These are phyloP conservation scores for Cubamyces sp. DNA, from an alignment of 768 basidiomycete genomes.

Conservation along the genomic window DNA sequence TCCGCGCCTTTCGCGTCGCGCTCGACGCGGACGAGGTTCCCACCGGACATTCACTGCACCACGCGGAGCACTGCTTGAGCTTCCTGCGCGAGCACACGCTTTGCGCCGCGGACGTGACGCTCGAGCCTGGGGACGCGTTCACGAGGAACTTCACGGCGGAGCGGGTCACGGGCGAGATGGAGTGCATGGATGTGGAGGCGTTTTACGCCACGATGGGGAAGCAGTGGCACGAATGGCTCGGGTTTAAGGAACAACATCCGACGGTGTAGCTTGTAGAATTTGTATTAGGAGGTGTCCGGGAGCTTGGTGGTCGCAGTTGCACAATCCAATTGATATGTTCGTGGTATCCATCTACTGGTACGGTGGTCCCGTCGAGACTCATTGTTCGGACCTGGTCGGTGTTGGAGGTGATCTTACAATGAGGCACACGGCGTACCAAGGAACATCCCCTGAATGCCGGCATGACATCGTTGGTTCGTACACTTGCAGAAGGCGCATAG, in stretches of 20 bases:
- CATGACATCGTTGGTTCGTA: too few species aligned
- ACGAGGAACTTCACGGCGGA: constrained; percentile 9
- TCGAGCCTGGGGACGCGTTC: constrained; percentile 8
- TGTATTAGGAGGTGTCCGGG: neutral
- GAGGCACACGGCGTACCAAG: too few species aligned
- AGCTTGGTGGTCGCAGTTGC: too few species aligned
- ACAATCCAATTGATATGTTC: too few species aligned
- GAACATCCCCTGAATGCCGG: too few species aligned
- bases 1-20: constrained; percentile 32
- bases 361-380: too few species aligned
- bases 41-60: neutral
- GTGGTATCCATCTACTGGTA: too few species aligned
- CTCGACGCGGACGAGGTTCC: constrained; percentile 20
- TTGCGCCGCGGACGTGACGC: constrained; percentile 14
- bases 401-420: too few species aligned
- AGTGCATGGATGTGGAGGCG: constrained; percentile 16
- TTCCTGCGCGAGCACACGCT: constrained; percentile 18
- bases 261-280: neutral
- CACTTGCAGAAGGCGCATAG: too few species aligned
- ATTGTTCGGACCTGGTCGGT: too few species aligned
- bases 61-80: constrained; percentile 20
- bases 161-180: constrained; percentile 1
- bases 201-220: constrained; percentile 33
- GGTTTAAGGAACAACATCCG: neutral
- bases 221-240: constrained; percentile 20